These are phyloP conservation scores for Sphenostylis stenocarpa DNA, from an alignment of 306 rosid genomes.

Conservation along the genomic window DNA sequence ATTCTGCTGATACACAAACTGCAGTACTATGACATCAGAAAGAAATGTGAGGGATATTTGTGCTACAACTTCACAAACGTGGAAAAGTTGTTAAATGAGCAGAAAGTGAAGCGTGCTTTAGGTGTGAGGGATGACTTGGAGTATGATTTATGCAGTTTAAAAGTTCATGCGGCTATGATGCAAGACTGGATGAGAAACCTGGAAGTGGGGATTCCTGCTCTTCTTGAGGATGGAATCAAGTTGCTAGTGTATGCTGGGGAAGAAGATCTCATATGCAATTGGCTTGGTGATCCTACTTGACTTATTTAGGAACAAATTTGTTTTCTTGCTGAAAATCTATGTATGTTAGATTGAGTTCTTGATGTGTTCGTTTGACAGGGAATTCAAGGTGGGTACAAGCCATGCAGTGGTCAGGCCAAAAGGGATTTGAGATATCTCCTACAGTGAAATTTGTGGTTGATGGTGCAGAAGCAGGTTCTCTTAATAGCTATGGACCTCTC, in stretches of 20 bases:
- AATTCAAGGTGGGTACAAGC: conserved; percentile 83
- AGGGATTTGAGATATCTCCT: conserved; percentile 42
- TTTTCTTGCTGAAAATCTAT: neutral
- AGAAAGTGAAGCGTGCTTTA: conserved; percentile 54
- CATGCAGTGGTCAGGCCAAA: conserved; percentile 85
- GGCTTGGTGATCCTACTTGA: conserved; percentile 65
- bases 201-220: conserved; percentile 77
- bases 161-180: conserved; percentile 51
- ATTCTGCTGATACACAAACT: conserved; percentile 2
- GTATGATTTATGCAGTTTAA: conserved; percentile 31
- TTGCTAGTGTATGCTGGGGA: conserved; percentile 87
- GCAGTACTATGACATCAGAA: conserved; percentile 85
- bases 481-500: conserved; percentile 70
- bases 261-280: conserved; percentile 83
- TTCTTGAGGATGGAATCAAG: conserved; percentile 84
- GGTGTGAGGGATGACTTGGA: conserved; percentile 64
- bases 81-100: conserved; percentile 56
- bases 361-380: conserved; percentile 45
- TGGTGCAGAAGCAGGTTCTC: conserved; percentile 62
- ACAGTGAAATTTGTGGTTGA: conserved; percentile 52
- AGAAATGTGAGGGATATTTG: conserved; percentile 64
- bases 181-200: conserved; percentile 81
- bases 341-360: neutral
- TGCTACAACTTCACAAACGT: conserved; percentile 82
- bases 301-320: neutral